phyloP scores from a whole-genome alignment of 495 filamentous ascomycete species.

The Penicillium crystallinum region DNA sequence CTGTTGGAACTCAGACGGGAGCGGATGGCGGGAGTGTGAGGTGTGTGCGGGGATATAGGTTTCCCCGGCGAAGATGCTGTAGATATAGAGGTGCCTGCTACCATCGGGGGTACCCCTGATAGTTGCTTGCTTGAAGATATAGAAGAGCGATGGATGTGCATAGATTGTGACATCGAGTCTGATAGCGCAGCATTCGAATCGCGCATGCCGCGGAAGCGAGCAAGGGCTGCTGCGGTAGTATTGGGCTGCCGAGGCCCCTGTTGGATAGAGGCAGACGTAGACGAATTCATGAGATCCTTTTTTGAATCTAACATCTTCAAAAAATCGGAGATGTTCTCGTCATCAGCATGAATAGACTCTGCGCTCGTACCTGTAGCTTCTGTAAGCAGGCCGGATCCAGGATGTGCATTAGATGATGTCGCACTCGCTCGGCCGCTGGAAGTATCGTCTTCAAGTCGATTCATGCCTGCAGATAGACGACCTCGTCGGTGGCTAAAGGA shows the following conservation, averaged over 20 bases:
- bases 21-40: constrained; percentile 88
- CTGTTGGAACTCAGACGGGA: constrained; percentile 87
- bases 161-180: constrained; percentile 82
- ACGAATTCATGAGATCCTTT: constrained; percentile 71
- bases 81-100: constrained; percentile 74
- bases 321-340: constrained; percentile 90
- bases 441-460: constrained; percentile 76
- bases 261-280: constrained; percentile 49
- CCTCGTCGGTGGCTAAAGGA: constrained; percentile 83
- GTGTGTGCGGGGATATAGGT: constrained; percentile 87
- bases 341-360: constrained; percentile 75
- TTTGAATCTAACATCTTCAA: constrained; percentile 76
- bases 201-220: constrained; percentile 74
- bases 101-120: constrained; percentile 77
- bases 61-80: constrained; percentile 86
- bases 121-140: constrained; percentile 80
- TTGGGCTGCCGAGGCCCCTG: constrained; percentile 56
- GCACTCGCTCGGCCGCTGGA: constrained; percentile 86
- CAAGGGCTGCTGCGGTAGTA: constrained; percentile 56
- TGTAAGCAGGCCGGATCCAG: constrained; percentile 75
- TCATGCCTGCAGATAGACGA: constrained; percentile 63
- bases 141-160: constrained; percentile 75
- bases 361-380: constrained; percentile 72
- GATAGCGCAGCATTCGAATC: constrained; percentile 81
- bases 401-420: constrained; percentile 74